Conservation (phyloP, 306 rosid species). For the Malus sieversii region DNA sequence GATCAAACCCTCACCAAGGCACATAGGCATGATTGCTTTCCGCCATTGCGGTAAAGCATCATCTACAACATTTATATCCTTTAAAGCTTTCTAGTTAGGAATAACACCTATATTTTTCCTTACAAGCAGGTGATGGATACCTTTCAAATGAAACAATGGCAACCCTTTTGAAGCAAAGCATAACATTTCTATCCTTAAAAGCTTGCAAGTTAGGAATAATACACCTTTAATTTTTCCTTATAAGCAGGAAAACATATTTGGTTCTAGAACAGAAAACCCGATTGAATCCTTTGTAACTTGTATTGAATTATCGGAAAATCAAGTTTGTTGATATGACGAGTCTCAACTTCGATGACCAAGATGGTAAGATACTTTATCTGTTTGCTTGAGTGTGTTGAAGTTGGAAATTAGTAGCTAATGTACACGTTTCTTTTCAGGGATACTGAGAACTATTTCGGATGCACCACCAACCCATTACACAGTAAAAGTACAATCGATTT, state of each 20-base stretch:
- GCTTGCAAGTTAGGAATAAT: neutral
- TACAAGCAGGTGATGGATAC: slow-evolving; percentile 22
- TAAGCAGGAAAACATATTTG: neutral
- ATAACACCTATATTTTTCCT: too few relatives aligned
- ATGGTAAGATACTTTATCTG: slow-evolving; percentile 18
- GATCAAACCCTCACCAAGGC: too few relatives aligned
- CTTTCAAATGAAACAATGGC: slow-evolving; percentile 3
- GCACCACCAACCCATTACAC: neutral
- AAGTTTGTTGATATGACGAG: neutral
- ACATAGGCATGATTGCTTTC: too few relatives aligned
- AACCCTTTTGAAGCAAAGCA: slow-evolving; percentile 19
- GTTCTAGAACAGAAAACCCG: neutral
- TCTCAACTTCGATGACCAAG: slow-evolving; percentile 19
- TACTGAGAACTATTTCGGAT: slow-evolving; percentile 32
- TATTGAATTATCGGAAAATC: neutral
- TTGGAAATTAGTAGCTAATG: neutral
- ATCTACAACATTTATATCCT: too few relatives aligned
- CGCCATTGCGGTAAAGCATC: too few relatives aligned
- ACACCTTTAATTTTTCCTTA: neutral
- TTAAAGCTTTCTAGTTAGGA: too few relatives aligned
- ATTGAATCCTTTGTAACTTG: neutral
- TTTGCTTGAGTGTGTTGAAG: neutral
- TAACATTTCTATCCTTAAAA: neutral
- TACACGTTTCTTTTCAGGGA: slow-evolving; percentile 18
- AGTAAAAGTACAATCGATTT: too few relatives aligned